Evolutionary conservation across 1,139 yeast species (phyloP), one percentile per base, ranked within the genome.

Genomic region (Trichomonascaceae sp.): DNA sequence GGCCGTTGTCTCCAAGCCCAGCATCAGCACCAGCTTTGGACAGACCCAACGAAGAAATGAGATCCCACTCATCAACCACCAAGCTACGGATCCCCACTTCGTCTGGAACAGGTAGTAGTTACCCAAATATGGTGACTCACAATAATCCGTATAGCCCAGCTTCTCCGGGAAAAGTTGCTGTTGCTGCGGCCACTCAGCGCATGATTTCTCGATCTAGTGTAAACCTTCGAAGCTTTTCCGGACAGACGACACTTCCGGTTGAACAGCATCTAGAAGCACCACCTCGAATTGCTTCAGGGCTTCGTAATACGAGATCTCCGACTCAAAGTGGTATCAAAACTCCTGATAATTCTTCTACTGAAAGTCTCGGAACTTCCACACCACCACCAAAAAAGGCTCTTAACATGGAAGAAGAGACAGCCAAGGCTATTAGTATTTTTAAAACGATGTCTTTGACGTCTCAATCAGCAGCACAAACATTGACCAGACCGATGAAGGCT

Each of bases 41-140:
- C 41, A 36, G 17, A 13, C 41, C 41, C 41, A 36, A 15, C 41
- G n/a, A n/a, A 15, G 41, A 36, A 12, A 22, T 58, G 39, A 54
- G 65, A 30, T 61, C 65, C 7, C 60, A 57, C 39, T 60, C 63
- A 13, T 61, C 63, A 1, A 57, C 59, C 30, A 52, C 65, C 7
- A 61, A 60, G 49, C 60, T 55, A 20, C 56, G 58, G 58, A 45
- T 51, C 19, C 50, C 50, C 10, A 48, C 50, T 5, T 48, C 50
- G 2, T 36, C 50, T 39, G 50, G 50, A 7, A 27, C 45, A 24
- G 50, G 50, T 15, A 39, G 45, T 8, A 41, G 45, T 13, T 36
- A 39, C 17, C 45, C 50, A 20, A 48, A 41, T 39, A 44, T 48
- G 19, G 39, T 44, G 13, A 22, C 50, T 5, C 30, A 39, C 20